phyloP scores from a whole-genome alignment of 257 asterid species.

The Fraxinus pennsylvanica region DNA sequence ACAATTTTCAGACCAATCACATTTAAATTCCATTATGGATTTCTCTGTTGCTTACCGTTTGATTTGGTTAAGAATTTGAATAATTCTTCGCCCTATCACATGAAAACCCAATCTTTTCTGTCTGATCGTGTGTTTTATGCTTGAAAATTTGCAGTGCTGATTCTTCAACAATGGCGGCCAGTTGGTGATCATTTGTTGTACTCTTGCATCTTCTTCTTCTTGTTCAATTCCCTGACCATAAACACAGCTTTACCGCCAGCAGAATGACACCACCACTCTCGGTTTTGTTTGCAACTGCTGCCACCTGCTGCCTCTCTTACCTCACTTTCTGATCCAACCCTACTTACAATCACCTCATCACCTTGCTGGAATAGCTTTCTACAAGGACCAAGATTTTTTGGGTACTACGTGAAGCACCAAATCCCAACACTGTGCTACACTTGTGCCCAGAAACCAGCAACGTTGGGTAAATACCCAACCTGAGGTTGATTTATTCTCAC shows the following conservation, averaged over 20 bases:
- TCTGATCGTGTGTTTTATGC: background rate
- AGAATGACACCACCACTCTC: conserved; percentile 32
- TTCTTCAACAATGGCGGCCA: background rate
- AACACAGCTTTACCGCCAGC: conserved; percentile 48
- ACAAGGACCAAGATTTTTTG: too few relatives aligned
- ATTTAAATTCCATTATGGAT: background rate
- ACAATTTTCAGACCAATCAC: background rate
- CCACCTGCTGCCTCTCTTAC: conserved; percentile 48
- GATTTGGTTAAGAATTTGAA: background rate
- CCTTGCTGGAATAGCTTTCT: too few relatives aligned
- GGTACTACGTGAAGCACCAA: too few relatives aligned
- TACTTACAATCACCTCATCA: too few relatives aligned
- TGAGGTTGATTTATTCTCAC: too few relatives aligned
- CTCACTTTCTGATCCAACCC: conserved; percentile 34
- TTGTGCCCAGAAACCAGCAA: too few relatives aligned
- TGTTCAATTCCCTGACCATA: conserved; percentile 18
- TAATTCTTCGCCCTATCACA: background rate
- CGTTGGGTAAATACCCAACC: too few relatives aligned
- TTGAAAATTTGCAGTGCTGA: background rate
- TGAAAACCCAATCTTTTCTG: background rate
- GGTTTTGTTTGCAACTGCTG: conserved; percentile 54
- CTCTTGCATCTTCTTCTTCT: background rate
- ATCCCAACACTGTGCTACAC: too few relatives aligned
- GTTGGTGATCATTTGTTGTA: background rate
- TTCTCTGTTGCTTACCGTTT: background rate